These are phyloP conservation scores for Alnus glutinosa DNA, from an alignment of 306 rosid species.

Conservation along the genomic window DNA sequence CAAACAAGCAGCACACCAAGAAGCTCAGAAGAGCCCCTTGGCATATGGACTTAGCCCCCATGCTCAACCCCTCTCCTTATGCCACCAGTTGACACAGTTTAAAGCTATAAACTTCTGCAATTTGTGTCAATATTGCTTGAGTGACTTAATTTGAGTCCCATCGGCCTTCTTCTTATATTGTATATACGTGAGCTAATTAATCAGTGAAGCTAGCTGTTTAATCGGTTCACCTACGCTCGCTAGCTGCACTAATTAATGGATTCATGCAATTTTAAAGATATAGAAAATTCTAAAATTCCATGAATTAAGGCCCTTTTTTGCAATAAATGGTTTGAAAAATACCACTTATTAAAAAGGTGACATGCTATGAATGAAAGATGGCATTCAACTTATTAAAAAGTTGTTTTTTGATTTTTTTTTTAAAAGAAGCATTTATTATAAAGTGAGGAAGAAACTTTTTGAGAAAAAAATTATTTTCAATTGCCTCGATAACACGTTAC, in stretches of 20 bases:
- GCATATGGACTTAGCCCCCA: constrained; percentile 19
- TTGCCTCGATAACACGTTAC: too few species aligned
- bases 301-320: too few species aligned
- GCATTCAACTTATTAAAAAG: too few species aligned
- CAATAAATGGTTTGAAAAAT: too few species aligned
- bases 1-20: constrained; percentile 28
- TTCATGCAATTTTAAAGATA: too few species aligned
- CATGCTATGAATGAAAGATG: too few species aligned
- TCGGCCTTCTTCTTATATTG: not conserved
- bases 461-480: too few species aligned
- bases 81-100: not conserved
- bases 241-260: not conserved
- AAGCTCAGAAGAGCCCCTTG: constrained; percentile 31
- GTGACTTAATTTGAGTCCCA: not conserved
- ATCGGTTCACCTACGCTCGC: not conserved
- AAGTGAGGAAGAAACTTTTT: too few species aligned
- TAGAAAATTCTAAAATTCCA: too few species aligned
- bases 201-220: not conserved
- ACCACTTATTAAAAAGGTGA: too few species aligned
- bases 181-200: not conserved
- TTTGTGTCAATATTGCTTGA: not conserved
- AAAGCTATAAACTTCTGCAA: not conserved
- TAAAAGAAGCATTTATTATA: too few species aligned
- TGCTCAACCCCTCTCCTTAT: not conserved
- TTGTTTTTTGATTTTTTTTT: too few species aligned